Base-by-base conservation (phyloP, 2,329 filamentous ascomycete species). In the Claviceps africana region DNA sequence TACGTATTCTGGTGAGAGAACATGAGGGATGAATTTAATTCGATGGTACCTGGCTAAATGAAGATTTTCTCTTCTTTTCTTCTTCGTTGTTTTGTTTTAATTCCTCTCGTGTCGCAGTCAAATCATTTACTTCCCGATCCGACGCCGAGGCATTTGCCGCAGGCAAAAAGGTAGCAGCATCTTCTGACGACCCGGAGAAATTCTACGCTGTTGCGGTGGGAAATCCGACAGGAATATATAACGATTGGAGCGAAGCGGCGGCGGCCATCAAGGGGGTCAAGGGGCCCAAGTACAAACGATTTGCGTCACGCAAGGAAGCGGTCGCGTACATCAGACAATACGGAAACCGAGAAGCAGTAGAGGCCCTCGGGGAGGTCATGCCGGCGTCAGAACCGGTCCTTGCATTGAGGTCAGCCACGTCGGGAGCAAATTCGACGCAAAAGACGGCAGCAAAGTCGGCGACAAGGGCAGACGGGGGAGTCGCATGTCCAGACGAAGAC, bases 81-180 rank as follows among this genome's bases (percentile, higher is more conserved):
- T 35, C 11, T 35, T 35, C 11, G 15, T 35, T 35, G 1, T 35
- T 22, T 35, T 39, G 1, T 19, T 19, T 39, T 25, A 3, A 21
- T 42, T 42, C 9, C 10, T 42, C 13, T 25, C 21, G 19, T 21
- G n/a, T 21, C 21, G 8, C 42, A 93, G 88, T 86, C 72, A 91
- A 93, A 70, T 88, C 85, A 1, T 96, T 95, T 63, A 70, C 75
- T 10, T 81, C 77, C 0, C 72, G 76, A 54, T 77, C 82, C 56
- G 88, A 95, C 54, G 91, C 91, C n/a, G 78, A 86, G 60, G 81
- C 79, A 2, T 96, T 87, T 63, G 74, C 88, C 28, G 79, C 76
- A 1, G 86, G 86, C 47, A 76, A 75, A 57, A 61, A 65, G 28
- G 61, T 65, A 6, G 62, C 67, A 17, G 61, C 68, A 21, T 61